Conservation (phyloP, 257 asterid species). For the Striga asiatica region DNA sequence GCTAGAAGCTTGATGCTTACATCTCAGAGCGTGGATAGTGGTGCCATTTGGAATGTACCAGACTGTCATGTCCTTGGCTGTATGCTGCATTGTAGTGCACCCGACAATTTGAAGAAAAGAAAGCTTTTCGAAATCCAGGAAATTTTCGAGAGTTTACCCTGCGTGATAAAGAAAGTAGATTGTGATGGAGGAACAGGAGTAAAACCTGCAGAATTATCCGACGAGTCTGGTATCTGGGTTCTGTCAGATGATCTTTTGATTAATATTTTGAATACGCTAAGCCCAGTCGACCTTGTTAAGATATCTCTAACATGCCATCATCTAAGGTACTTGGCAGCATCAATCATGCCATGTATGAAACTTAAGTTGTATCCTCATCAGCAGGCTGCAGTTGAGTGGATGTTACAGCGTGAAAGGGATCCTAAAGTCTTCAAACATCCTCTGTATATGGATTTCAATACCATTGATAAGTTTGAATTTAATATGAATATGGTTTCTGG, state of each 20-base stretch:
- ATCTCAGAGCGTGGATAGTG: conserved; percentile 23
- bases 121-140: conserved; percentile 87
- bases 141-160: conserved; percentile 71
- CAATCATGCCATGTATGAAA: conserved; percentile 92
- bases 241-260: conserved; percentile 67
- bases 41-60: conserved; percentile 52
- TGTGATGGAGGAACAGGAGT: conserved; percentile 30
- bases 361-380: conserved; percentile 92
- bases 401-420: conserved; percentile 77
- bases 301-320: conserved; percentile 74
- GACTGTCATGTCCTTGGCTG: conserved; percentile 83
- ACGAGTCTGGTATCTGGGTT: conserved; percentile 53
- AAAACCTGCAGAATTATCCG: conserved; percentile 38
- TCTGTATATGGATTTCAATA: conserved; percentile 44
- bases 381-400: conserved; percentile 95
- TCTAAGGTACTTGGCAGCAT: conserved; percentile 58
- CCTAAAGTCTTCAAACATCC: conserved; percentile 58
- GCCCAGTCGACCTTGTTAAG: conserved; percentile 61
- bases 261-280: conserved; percentile 43
- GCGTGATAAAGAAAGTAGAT: conserved; percentile 40
- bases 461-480: conserved; percentile 64
- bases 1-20: conserved; percentile 51
- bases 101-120: conserved; percentile 49
- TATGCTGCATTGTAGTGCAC: conserved; percentile 43
- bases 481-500: conserved; percentile 67